Base-by-base conservation (phyloP, 2,329 filamentous ascomycete species). In the Pseudogymnoascus pannorum region DNA sequence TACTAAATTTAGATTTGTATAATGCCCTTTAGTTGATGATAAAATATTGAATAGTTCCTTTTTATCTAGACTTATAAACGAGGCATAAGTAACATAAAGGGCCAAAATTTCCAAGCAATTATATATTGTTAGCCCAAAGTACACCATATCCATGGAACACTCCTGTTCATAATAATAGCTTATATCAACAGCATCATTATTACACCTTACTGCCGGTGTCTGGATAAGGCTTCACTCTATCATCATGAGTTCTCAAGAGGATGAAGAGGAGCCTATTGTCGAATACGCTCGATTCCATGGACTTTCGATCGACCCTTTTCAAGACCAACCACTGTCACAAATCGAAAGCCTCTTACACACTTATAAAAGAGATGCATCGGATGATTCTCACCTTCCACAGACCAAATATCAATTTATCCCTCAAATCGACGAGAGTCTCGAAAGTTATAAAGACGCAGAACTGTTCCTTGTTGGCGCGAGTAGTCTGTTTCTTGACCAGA, bases 271-370 rank as follows among this genome's bases (percentile, higher is more conserved):
- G 5, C 54, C 66, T 11, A 62, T 68, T 16, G 63, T 71, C 29
- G 66, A 70, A 48, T 71, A 72, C 58, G 71, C 71, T 54, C 68
- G 69, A 11, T 35, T 54, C 9, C 66, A 68, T 36, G 67, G 68
- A 18, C 57, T 73, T 60, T 58, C 57, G 31, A 22, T 26, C 12
- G 57, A 72, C 48, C 61, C 71, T 63, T 59, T 66, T 2, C 18
- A 48, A 3, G 66, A 69, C 12, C 22, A 60, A 12, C 65, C 63
- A 9, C 54, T 62, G 8, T 35, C 33, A n/a, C 64, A 67, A 18
- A 61, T 71, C 16, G 35, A 62, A 22, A 33, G 31, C 4, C 59
- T 70, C 4, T 61, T 66, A 40, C n/a, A 26, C 1, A 14, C 44
- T 2, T 8, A 65, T 20, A 6, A 18, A 5, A 26, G 44, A 5